Conservation (phyloP, 2,329 filamentous ascomycete species). For the Lasiodiplodia gonubiensis region DNA sequence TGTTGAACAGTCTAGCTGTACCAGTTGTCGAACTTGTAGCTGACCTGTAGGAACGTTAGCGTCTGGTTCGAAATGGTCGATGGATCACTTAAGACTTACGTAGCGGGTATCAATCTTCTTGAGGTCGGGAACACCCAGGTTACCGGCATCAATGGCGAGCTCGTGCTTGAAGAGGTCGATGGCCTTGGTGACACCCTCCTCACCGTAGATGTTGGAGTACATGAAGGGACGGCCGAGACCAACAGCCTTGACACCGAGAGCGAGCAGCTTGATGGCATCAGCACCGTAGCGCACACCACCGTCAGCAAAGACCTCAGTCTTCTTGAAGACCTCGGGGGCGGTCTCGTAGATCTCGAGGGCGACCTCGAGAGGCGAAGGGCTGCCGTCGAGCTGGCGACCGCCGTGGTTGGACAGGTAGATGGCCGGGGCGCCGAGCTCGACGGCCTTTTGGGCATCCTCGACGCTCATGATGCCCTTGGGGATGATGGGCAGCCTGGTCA, state of each 20-base stretch:
- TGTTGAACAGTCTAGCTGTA: slow-evolving; percentile 1
- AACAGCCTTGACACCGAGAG: slow-evolving; percentile 48
- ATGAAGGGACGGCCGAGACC: slow-evolving; percentile 58
- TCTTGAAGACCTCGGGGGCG: slow-evolving; percentile 46
- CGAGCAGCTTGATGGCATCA: slow-evolving; percentile 47
- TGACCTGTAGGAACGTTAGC: not conserved
- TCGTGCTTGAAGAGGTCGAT: slow-evolving; percentile 59
- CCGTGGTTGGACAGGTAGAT: slow-evolving; percentile 52
- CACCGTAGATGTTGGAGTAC: slow-evolving; percentile 62
- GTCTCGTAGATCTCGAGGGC: slow-evolving; percentile 75
- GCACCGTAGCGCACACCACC: slow-evolving; percentile 49
- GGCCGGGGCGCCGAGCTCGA: slow-evolving; percentile 45
- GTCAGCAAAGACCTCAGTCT: slow-evolving; percentile 49
- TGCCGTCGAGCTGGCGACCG: slow-evolving; percentile 50
- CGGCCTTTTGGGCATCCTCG: slow-evolving; percentile 46
- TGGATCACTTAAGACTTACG: not conserved
- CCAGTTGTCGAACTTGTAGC: slow-evolving; percentile 18
- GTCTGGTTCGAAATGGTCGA: too few relatives aligned
- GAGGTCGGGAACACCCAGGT: slow-evolving; percentile 40
- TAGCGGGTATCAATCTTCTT: slow-evolving; percentile 35
- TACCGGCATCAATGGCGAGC: slow-evolving; percentile 47
- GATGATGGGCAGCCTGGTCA: slow-evolving; percentile 47
- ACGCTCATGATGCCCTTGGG: slow-evolving; percentile 50
- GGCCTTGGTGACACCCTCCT: slow-evolving; percentile 65
- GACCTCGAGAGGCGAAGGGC: slow-evolving; percentile 73